Evolutionary conservation across 495 filamentous ascomycete genomes (phyloP), one percentile per base, ranked within the genome.

Genomic region (Astrothelium subdiscretum): DNA sequence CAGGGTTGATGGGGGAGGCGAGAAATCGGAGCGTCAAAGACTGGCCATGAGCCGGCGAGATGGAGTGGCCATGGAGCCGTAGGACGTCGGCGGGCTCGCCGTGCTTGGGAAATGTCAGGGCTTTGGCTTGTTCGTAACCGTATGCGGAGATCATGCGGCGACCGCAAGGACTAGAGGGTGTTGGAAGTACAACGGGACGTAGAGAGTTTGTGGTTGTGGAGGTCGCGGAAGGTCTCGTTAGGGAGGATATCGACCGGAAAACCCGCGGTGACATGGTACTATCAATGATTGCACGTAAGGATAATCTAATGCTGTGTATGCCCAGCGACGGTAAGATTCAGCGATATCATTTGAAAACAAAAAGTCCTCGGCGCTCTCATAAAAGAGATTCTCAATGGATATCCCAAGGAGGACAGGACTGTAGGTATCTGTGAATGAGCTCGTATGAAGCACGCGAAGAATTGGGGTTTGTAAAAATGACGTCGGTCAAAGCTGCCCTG

Each of bases 101-200:
- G 71, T 92, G 87, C 68, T 86, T 80, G 54, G 84, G 83, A 72
- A 95, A 96, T 4, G 91, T 83, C 58, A 99, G 84, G 0, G 91
- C 83, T 78, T 96, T 95, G 62, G 95, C 86, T 76, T 97, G 94
- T n/a, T 88, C 92, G 76, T 97, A 97, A 65, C 95, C 95, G 72
- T 96, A 97, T 24, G 88, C 81, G n/a, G 87, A 87, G 62, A 88
- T 80, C 65, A 63, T 59, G 31, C 83, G 81, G 54, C 29, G 32
- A 13, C 11, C 32, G 38, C 26, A 15, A 26, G 18, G 6, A 61
- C 20, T n/a, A 38, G 48, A 31, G n/a, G 11, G 6, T 6, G 31
- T n/a, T 11, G 26, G 5, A 24, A 43, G 15, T 20, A 57, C 40
- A 35, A 26, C 24, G 11, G 26, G 10, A 24, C 15, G 20, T 59